Base-by-base conservation (phyloP, 2,329 filamentous ascomycete species). In the Phialocephala subalpina region DNA sequence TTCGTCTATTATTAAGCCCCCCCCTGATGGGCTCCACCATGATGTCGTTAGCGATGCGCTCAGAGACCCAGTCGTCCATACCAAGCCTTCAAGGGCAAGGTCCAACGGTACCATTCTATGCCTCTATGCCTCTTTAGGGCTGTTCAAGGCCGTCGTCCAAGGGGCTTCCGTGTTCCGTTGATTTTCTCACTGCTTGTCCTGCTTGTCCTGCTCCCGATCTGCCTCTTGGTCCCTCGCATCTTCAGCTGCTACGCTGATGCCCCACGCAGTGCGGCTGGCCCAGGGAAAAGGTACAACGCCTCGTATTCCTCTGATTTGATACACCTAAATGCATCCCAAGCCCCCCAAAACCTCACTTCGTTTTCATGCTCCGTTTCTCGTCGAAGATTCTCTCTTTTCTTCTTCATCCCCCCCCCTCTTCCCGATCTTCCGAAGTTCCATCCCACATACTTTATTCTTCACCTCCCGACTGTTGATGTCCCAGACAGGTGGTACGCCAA, bases 211-310 rank as follows among this genome's bases (percentile, higher is more conserved):
- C 49, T 49, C 49, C 49, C 49, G 49, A 53, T 53, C 49, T 53
- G 49, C 49, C 14, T 53, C 12, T 27, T 7, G n/a, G 49, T 53
- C 22, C 49, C 49, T 53, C 49, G 40, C 61, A 58, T 47, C 55
- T 63, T 63, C 55, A 63, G 61, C 61, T 63, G 61, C 36, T 33
- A 38, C 38, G 61, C 61, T 63, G 61, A 52, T 33, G 53, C 38
- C 60, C 60, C 40, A 63, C 25, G 25, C 49, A 42, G 36, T 22
- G 33, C 60, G 53, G 60, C 42, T 52, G 42, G 42, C 42, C 40
- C 61, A 55, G 61, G 49, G 40, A 22, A 49, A 63, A 63, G 22
- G 22, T 62, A 53, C 22, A 63, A 35, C 55, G 42, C 42, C 53
- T 58, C 55, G 55, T 63, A 63, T 63, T 27, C 42, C 42, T 52